Evolutionary conservation across 352 stramenopile species (phyloP), one percentile per base, ranked within the genome.

Genomic region (Pythium chondricola): DNA sequence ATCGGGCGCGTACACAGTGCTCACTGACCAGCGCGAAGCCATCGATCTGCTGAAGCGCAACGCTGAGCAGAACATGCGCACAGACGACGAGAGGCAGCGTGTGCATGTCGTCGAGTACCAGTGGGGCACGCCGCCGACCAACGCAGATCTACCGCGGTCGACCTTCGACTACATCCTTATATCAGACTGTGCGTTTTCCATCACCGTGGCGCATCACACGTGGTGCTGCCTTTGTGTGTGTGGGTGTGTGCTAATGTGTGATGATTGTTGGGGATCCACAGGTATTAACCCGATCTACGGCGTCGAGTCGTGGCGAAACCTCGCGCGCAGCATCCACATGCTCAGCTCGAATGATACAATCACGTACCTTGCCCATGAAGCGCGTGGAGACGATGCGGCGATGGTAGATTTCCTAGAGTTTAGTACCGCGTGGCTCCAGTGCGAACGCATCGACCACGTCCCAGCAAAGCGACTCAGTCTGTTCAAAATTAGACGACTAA

Each of bases 241-340:
- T 10, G 20, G 17, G 11, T 24, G 16, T n/a, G 3, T 45, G 33
- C 17, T 35, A 2, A 9, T 36, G n/a, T n/a, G n/a, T n/a, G n/a
- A n/a, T n/a, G n/a, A n/a, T n/a, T n/a, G n/a, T n/a, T n/a, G n/a
- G n/a, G n/a, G n/a, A n/a, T n/a, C n/a, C n/a, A n/a, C 17, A 82
- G 70, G 70, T 47, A 90, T 93, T 50, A 93, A 93, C 39, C 78
- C 82, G 41, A 89, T 93, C 49, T 93, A 93, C 58, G 82, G 79
- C 32, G 56, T 65, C 46, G 70, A 90, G 24, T 90, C 78, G 33
- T 93, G 82, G 82, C 62, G 79, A 18, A 78, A 87, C 29, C 60
- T 93, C 10, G 82, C 79, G 11, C 55, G 65, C 29, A 90, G 76
- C 44, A 90, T 93, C 45, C 24, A 52, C 33, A 64, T 63, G 22